Evolutionary conservation across 345 rosid species (phyloP).

Genomic region (Arabis hirsuta): DNA sequence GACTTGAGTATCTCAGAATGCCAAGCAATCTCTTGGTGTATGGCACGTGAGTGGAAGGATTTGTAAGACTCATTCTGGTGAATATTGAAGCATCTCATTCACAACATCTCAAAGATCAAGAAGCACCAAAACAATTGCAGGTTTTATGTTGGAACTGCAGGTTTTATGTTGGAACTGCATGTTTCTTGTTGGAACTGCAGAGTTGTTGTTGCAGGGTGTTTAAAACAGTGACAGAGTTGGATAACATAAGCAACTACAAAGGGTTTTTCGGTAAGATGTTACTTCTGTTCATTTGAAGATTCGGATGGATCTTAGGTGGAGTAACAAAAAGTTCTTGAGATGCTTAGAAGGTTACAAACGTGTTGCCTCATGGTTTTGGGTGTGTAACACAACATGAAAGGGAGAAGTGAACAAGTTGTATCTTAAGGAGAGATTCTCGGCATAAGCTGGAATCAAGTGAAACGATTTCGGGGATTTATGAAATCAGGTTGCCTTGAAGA

Average conservation of each 20-base stretch:
- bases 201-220: too few relatives aligned
- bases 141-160: not conserved
- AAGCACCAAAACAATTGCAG: not conserved
- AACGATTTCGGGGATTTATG: not conserved
- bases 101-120: not conserved
- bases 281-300: too few relatives aligned
- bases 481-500: too few relatives aligned
- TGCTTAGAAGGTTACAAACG: not conserved
- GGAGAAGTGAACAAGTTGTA: slow-evolving; percentile 1
- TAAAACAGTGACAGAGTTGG: too few relatives aligned
- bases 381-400: not conserved
- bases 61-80: slow-evolving; percentile 9
- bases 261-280: too few relatives aligned
- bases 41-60: not conserved
- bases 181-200: not conserved
- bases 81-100: not conserved
- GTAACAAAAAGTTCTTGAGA: too few relatives aligned
- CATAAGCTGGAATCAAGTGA: not conserved
- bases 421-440: not conserved
- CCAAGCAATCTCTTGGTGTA: not conserved
- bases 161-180: too few relatives aligned
- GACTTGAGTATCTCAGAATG: not conserved
- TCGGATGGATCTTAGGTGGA: too few relatives aligned
- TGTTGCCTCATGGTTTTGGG: not conserved
- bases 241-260: too few relatives aligned